These are phyloP conservation scores for Lyophyllum atratum DNA, from an alignment of 768 basidiomycete species.

Conservation along the genomic window DNA sequence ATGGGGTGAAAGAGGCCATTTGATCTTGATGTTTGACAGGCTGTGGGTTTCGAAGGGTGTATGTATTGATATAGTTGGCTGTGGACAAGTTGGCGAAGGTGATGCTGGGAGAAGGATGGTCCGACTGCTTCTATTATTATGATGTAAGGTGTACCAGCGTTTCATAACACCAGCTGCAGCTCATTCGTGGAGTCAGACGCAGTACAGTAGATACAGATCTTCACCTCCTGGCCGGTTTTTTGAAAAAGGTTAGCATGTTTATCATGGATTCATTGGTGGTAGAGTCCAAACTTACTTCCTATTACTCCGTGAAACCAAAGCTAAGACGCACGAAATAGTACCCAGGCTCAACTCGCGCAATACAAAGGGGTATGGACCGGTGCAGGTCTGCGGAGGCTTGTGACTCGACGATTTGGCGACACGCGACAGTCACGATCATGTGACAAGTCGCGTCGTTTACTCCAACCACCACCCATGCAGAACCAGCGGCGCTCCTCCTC, in stretches of 20 bases:
- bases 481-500: slow-evolving; percentile 14
- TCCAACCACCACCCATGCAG: not conserved
- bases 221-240: too few species aligned
- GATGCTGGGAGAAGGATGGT: not conserved
- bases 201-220: too few species aligned
- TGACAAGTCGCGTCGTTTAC: not conserved
- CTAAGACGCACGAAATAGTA: too few species aligned
- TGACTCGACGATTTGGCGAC: not conserved
- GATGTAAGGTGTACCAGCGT: not conserved
- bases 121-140: not conserved
- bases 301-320: too few species aligned
- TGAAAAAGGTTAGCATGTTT: too few species aligned
- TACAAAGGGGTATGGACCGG: too few species aligned
- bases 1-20: not conserved
- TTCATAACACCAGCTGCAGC: too few species aligned
- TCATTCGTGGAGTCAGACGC: too few species aligned
- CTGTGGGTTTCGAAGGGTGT: not conserved
- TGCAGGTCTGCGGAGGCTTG: not conserved
- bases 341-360: too few species aligned
- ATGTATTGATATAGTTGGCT: not conserved
- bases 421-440: slow-evolving; percentile 3
- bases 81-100: not conserved
- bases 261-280: too few species aligned
- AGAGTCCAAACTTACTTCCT: too few species aligned
- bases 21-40: not conserved